Base-by-base conservation (phyloP, 306 rosid genomes). In the Fragaria nilgerrensis region DNA sequence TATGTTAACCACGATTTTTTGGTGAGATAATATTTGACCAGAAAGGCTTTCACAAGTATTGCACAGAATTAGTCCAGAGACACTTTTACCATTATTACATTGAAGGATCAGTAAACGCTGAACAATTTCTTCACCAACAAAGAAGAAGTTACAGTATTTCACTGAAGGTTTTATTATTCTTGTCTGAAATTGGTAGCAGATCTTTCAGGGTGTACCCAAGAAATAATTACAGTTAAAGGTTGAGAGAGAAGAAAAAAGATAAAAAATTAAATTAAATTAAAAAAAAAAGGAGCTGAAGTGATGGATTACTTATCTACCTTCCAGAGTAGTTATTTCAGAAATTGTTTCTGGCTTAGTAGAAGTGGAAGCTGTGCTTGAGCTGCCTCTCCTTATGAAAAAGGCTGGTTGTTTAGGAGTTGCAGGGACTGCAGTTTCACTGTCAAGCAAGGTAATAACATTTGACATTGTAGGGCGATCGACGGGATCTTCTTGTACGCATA, bases 401-500 rank as follows among this genome's bases (percentile, higher is more conserved):
- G 85, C 77, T 36, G 94, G 90, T 10, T 82, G 82, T 6, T 53
- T 82, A 3, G 90, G 89, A 59, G 67, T 55, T 27, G 90, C 86
- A 34, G 84, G 29, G 3, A 34, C 75, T 52, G 79, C 47, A 52
- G 69, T 22, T 10, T 87, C 89, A 20, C 68, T 78, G 1, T 80
- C 86, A 72, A 89, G 91, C 89, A 87, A 69, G 19, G 66, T 25
- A 20, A 87, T 15, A 7, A 85, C 58, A 70, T 78, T 82, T 13
- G 89, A 79, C 83, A 89, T 80, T 29, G 78, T 52, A 0, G 87
- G 93, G 5, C 93, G 78, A 37, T 89, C 88, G 64, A n/a, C 44
- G 0, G 88, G 89, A 29, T 87, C 89, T 43, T 89, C 89, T 76
- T 89, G 93, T 34, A 80, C 83, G 29, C 93, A 85, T 41, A 85